Base-by-base conservation (phyloP, 2,329 filamentous ascomycete species). In the Colletotrichum godetiae region DNA sequence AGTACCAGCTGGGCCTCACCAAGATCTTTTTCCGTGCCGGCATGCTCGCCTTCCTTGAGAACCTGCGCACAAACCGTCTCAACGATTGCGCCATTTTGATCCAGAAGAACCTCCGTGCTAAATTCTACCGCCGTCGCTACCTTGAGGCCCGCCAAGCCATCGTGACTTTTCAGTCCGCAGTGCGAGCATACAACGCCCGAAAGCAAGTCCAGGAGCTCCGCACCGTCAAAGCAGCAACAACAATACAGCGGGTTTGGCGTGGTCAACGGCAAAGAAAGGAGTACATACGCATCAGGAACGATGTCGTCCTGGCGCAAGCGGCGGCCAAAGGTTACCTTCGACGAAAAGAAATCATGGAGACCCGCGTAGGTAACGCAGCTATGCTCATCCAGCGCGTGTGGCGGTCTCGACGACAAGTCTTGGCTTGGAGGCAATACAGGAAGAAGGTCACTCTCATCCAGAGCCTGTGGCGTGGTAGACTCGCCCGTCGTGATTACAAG, bases 11-110 rank as follows among this genome's bases (percentile, higher is more conserved):
- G 76, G 97, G 97, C 85, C 88, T 98, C 76, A 98, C 96, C 65
- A 99, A 99, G 87, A 98, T 99, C 81, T 99, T 99, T 87, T 99
- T 99, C 91, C 93, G 97, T 74, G 97, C 97, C 68, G 97, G 97
- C 83, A 99, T 99, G 97, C 92, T 99, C 78, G 97, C 97, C 7
- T 98, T 98, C 86, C 87, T 99, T 63, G 97, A 99, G 85, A 98
- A 98, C 77, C 88, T 98, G 76, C 92, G 97, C 72, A 98, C 97
- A 13, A 94, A 89, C 76, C 92, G 95, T 72, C 89, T 99, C 80
- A 98, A 97, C 81, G 94, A 95, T 77, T 97, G 95, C 77, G 97
- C 97, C 13, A 94, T 97, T 78, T 94, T 99, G 92, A 99, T 99
- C 69, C 97, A 99, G 84, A 99, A 99, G 92, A 99, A 99, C 80